Evolutionary conservation across 805 yeast species (phyloP), one percentile per base, ranked within the genome.

Genomic region (Saturnispora zaruensis): DNA sequence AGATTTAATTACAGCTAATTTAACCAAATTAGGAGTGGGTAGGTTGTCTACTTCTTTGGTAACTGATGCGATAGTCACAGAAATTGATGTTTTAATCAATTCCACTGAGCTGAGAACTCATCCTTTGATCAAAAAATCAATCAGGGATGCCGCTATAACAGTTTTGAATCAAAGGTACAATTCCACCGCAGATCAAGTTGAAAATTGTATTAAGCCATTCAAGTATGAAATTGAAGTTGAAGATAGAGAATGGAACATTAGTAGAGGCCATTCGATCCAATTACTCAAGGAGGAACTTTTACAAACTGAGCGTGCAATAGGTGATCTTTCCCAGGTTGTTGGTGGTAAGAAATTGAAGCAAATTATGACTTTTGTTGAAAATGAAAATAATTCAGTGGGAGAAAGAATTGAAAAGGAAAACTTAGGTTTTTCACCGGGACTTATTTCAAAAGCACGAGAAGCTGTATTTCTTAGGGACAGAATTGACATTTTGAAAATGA

Each of bases 181-280:
- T 55, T 83, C 96, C 1, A 91, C 99, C 0, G 95, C 99, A 0
- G 99, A 95, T 65, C 99, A 93, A 65, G 98, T 93, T 6, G 99
- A 93, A 61, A 93, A 95, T 66, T 90, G 98, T 69, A 91, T 93
- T 60, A 93, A 93, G 65, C 99, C 99, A 2, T 93, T 84, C 71
- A 93, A 93, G 69, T 93, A 91, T 65, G 99, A 93, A 62, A 90
- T 93, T 52, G 99, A 93, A 61, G 79, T 93, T 45, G 98, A 93
- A 62, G 96, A 90, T 58, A 75, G 96, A 37, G 99, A 93, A 65
- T 93, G 99, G 99, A 68, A 71, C 28, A 62, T 76, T 6, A 82
- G 96, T 36, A 79, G 87, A 52, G 95, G 86, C 30, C 95, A 86
- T 61, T 77, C 97, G 0, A 76, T 80, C 11, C 70, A 69, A 21